Evolutionary conservation across 805 yeast species (phyloP), one percentile per base, ranked within the genome.

Genomic region (Teunomyces barrocoloradensis): DNA sequence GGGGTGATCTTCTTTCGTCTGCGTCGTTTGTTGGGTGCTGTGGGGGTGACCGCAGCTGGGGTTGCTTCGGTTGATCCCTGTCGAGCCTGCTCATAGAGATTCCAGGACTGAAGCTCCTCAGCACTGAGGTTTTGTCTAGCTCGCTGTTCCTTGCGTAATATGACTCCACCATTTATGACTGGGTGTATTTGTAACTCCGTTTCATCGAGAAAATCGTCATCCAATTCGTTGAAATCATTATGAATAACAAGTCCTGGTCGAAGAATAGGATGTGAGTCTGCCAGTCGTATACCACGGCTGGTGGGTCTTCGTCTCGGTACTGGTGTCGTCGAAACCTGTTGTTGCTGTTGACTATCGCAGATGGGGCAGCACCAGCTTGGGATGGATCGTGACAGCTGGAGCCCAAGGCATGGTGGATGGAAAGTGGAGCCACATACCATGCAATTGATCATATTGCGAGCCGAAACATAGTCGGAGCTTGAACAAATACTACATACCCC

Each of bases 311-410:
- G 20, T 18, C 37, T 20, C 27, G 11, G 27, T 9, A 25, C 27
- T 9, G 27, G 27, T 25, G 27, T 3, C 27, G 27, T 3, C 27
- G 27, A 25, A 9, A 25, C 27, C 27, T 25, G 27, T 9, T 9
- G 27, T 3, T 65, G 73, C 56, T 76, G 80, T 28, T 61, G 64
- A 46, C 60, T 58, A 47, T 74, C 80, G 54, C 83, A 78, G 50
- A 75, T 67, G n/a, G 82, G 82, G 55, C 83, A 78, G 48, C 60
- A 61, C 82, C 81, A 77, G 12, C 50, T 60, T 4, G 25, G 30
- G 20, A 46, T 42, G 3, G 35, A 38, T 10, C 48, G 54, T 0
- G 51, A 40, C 1, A 47, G 30, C 32, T 10, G 29, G 17, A 65
- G 35, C 2, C 76, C 78, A 13, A 77, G 58, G 49, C 81, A 77